Base-by-base conservation (phyloP, 768 basidiomycete genomes). In the Tricholomella constricta region DNA sequence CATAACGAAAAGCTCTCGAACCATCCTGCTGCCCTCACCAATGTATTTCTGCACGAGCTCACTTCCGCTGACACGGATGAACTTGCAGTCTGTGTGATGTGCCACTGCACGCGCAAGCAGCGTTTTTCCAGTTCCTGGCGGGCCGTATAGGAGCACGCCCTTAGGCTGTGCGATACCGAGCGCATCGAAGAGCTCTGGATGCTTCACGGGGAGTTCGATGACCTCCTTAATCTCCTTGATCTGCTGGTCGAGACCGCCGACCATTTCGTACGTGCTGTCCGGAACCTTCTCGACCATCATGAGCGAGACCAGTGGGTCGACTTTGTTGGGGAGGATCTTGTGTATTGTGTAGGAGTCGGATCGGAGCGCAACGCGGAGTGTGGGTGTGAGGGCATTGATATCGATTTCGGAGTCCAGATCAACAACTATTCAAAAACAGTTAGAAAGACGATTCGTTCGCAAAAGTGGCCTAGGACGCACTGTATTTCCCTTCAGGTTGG, bases 231-330 rank as follows among this genome's bases (percentile, higher is more conserved):
- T 96, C 71, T 99, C 96, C 71, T 97, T 98, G 69, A 98, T 98
- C 67, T 98, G 96, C 45, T 60, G 58, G 78, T 98, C 97, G 53
- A 98, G 82, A 61, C 96, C 96, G 19, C 97, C 97, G 55, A 99
- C 96, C 95, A 98, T 98, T 72, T 98, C 97, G 73, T 99, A 99
- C 26, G 97, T 98, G 72, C 91, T 94, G 71, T 98, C 96, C 0
- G 96, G 96, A 0, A 98, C 96, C 70, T 99, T 99, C 74, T 99
- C 96, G 10, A 98, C 96, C 95, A 98, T 98, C 97, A 98, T 98
- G 57, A 98, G 84, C 17, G 94, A 97, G 26, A 98, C 95, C 35
- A 98, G 86, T 4, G 97, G 96, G 71, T 98, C 97, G 63, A 98
- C 90, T 75, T 99, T 98, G 78, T 94, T 97, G 0, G 94, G 94